Conservation (phyloP, 805 yeast genomes). For the Myxozyma sirexii region DNA sequence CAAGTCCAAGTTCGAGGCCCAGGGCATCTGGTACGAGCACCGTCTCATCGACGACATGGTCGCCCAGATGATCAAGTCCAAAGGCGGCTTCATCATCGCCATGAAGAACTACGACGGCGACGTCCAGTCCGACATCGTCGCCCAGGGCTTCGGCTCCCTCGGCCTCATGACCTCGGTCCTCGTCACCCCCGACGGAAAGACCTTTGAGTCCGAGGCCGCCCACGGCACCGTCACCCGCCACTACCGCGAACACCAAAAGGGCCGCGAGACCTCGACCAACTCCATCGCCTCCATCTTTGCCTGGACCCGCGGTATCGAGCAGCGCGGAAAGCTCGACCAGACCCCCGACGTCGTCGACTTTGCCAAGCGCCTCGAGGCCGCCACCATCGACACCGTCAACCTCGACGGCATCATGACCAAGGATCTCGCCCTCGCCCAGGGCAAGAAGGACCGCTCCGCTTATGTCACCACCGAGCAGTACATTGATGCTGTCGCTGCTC, state of each 20-base stretch:
- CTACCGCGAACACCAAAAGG: constrained; percentile 92
- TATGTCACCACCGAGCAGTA: constrained; percentile 93
- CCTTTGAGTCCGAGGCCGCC: constrained; percentile 97
- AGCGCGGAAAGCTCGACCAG: constrained; percentile 85
- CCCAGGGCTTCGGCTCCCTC: constrained; percentile 96
- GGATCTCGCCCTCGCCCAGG: constrained; percentile 88
- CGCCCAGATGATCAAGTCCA: constrained; percentile 95
- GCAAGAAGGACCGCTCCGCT: constrained; percentile 76
- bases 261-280: constrained; percentile 95
- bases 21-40: constrained; percentile 95
- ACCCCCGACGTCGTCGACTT: constrained; percentile 85
- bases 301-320: constrained; percentile 91
- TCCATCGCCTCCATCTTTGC: constrained; percentile 97
- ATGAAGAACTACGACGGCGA: constrained; percentile 98
- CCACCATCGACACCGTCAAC: constrained; percentile 83
- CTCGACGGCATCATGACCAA: constrained; percentile 90
- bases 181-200: constrained; percentile 93
- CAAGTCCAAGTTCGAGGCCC: constrained; percentile 68
- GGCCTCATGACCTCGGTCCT: constrained; percentile 98
- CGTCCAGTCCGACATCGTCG: constrained; percentile 94
- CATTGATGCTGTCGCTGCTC: constrained; percentile 65
- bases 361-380: constrained; percentile 76
- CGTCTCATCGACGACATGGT: constrained; percentile 98
- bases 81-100: constrained; percentile 93
- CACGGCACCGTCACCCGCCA: constrained; percentile 99